Evolutionary conservation across 2,329 filamentous ascomycete species (phyloP).

Genomic region (Incumbomyces delicatus): DNA sequence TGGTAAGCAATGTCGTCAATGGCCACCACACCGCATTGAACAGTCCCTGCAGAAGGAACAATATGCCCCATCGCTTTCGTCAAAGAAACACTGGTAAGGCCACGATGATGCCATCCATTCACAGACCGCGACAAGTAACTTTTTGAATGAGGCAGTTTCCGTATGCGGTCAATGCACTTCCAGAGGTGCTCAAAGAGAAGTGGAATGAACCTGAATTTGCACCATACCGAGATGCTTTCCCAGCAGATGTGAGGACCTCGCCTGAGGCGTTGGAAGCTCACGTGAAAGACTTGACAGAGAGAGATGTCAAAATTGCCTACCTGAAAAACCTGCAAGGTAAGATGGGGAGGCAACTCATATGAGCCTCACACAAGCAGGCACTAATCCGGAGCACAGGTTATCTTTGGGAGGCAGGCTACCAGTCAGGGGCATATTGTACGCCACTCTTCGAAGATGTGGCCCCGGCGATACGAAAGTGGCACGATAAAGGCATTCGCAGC

Average conservation of each 20-base stretch:
- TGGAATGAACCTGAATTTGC: conserved; percentile 13
- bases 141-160: conserved; percentile 11
- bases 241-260: conserved; percentile 9
- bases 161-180: conserved; percentile 16
- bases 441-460: conserved; percentile 14
- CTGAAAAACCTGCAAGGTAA: conserved; percentile 17
- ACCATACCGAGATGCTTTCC: conserved; percentile 13
- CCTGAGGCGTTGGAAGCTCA: conserved; percentile 12
- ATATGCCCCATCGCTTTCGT: conserved; percentile 18
- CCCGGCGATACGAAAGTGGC: conserved; percentile 8
- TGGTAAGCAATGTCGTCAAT: background rate
- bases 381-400: conserved; percentile 9
- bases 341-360: background rate
- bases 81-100: conserved; percentile 15
- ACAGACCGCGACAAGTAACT: no score
- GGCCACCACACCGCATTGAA: background rate
- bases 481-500: conserved; percentile 4
- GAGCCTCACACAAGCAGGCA: no score
- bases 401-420: conserved; percentile 17
- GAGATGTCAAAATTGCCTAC: conserved; percentile 17
- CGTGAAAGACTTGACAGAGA: conserved; percentile 13
- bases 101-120: background rate
- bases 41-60: conserved; percentile 13
- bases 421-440: conserved; percentile 12
- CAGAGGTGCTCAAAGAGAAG: conserved; percentile 10